Evolutionary conservation across 371 early-diverging fungal species (phyloP).

Genomic region (Rhizopus sp.): DNA sequence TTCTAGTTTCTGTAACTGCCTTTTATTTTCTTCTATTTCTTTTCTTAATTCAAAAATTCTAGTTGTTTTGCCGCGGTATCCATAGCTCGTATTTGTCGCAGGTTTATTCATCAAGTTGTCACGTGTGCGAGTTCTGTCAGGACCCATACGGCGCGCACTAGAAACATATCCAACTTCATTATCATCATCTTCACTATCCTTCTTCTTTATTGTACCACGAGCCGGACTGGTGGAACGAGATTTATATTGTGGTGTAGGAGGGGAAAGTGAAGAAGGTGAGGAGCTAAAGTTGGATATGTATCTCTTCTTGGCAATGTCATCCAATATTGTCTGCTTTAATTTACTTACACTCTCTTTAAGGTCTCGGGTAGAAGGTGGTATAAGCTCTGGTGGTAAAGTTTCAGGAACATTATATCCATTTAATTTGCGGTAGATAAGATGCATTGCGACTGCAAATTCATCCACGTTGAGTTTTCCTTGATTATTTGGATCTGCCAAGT

Average conservation of each 20-base stretch:
- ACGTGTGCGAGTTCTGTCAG: slow-evolving; percentile 49
- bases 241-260: slow-evolving; percentile 15
- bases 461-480: slow-evolving; percentile 87
- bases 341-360: slow-evolving; percentile 58
- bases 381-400: slow-evolving; percentile 76
- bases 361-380: slow-evolving; percentile 78
- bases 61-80: slow-evolving; percentile 50
- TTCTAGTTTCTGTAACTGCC: slow-evolving; percentile 29
- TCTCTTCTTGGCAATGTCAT: slow-evolving; percentile 50
- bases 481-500: slow-evolving; percentile 81
- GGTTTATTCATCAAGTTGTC: slow-evolving; percentile 25
- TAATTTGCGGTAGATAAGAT: slow-evolving; percentile 81
- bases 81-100: slow-evolving; percentile 32
- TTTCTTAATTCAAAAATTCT: slow-evolving; percentile 60
- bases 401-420: slow-evolving; percentile 81
- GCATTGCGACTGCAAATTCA: slow-evolving; percentile 95
- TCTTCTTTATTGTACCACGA: slow-evolving; percentile 7
- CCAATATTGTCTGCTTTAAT: slow-evolving; percentile 56
- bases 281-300: slow-evolving; percentile 43
- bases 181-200: slow-evolving; percentile 25
- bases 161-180: slow-evolving; percentile 62
- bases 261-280: slow-evolving; percentile 27
- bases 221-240: slow-evolving; percentile 32
- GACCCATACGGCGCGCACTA: slow-evolving; percentile 59
- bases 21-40: slow-evolving; percentile 55